Percentiles rank a stretch among this genome's conserved stretches.
Conservation (phyloP, 192 early-diverging fungal genomes). For the Backusella morwellensis region DNA sequence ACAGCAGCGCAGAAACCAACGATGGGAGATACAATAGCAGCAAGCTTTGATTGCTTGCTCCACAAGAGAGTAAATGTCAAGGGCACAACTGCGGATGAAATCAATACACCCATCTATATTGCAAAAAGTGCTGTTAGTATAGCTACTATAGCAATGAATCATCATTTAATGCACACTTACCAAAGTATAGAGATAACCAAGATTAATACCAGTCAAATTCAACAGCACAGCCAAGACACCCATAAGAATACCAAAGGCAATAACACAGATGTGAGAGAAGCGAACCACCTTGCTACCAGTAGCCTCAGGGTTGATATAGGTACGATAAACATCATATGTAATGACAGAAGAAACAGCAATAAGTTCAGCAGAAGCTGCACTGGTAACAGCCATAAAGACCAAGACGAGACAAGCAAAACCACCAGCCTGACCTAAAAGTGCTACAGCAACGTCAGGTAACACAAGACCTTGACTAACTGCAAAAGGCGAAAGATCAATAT, state of each 20-base stretch:
- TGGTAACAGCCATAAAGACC: constrained; percentile 76
- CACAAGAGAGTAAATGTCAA: constrained; percentile 65
- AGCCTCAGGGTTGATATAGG: constrained; percentile 70
- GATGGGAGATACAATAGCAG: constrained; percentile 52
- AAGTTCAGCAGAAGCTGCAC: constrained; percentile 69
- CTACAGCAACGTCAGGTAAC: constrained; percentile 62
- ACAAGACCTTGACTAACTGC: constrained; percentile 69
- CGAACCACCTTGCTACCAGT: constrained; percentile 57
- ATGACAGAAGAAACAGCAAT: constrained; percentile 73
- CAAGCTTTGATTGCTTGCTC: constrained; percentile 58
- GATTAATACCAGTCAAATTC: constrained; percentile 57
- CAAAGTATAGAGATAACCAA: constrained; percentile 64
- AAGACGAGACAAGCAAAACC: constrained; percentile 63
- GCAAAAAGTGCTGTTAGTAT: background rate
- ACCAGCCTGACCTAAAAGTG: constrained; percentile 59
- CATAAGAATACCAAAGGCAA: constrained; percentile 69
- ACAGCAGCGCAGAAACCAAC: constrained; percentile 53
- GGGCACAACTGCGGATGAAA: constrained; percentile 63
- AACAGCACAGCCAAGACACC: constrained; percentile 61
- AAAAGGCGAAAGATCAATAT: constrained; percentile 45
- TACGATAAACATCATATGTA: constrained; percentile 71
- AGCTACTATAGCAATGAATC: background rate
- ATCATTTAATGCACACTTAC: constrained; percentile 11
- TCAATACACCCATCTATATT: constrained; percentile 60
- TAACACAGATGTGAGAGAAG: constrained; percentile 51